Conservation (phyloP, 2,329 filamentous ascomycete genomes). For the Amauroascus niger region DNA sequence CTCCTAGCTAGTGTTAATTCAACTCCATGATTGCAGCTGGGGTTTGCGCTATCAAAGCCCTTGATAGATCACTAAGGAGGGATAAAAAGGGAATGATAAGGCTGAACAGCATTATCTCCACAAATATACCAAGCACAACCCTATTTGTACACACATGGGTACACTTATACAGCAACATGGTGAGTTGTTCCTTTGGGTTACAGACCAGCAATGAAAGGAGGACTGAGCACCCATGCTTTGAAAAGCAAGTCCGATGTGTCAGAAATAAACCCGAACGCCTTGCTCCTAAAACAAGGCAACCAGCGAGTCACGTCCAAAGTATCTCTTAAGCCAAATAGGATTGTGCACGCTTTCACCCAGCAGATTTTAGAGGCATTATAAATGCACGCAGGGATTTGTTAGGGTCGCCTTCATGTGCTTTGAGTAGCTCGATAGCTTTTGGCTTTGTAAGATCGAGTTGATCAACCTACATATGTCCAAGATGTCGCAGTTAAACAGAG, state of each 20-base stretch:
- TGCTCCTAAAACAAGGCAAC: neutral
- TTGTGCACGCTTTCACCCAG: neutral
- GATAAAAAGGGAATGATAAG: conserved; percentile 7
- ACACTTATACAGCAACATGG: too few species aligned
- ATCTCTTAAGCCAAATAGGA: neutral
- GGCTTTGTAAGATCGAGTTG: conserved; percentile 39
- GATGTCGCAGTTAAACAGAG: neutral
- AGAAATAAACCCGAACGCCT: neutral
- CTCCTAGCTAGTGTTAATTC: conserved; percentile 11
- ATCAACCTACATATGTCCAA: conserved; percentile 27
- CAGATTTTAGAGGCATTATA: conserved; percentile 22
- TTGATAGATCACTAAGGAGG: conserved; percentile 9
- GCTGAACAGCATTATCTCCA: conserved; percentile 6
- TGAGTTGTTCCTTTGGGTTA: too few species aligned
- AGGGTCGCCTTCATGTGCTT: conserved; percentile 38
- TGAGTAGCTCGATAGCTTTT: conserved; percentile 41
- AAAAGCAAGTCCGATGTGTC: neutral
- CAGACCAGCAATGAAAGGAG: too few species aligned
- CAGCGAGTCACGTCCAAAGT: neutral
- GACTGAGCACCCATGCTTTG: neutral
- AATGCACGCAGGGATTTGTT: conserved; percentile 36
- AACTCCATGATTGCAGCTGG: conserved; percentile 11
- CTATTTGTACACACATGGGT: too few species aligned
- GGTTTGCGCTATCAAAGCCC: conserved; percentile 9
- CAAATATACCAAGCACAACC: too few species aligned